phyloP scores from a whole-genome alignment of 352 stramenopile genomes.

The Pythium phragmitis region DNA sequence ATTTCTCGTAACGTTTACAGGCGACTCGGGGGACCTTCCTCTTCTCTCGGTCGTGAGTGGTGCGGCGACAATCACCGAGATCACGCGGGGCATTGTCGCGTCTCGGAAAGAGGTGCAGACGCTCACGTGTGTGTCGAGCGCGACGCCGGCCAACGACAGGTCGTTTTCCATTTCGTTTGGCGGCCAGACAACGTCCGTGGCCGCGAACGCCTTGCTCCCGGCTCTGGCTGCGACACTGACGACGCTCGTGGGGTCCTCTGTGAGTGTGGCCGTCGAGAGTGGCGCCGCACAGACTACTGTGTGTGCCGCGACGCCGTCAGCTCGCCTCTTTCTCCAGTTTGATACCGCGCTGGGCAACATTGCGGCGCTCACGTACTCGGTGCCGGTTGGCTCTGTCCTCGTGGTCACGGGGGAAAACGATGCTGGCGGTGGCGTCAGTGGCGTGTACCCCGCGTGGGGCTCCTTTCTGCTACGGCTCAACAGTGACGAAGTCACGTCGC shows the following conservation, averaged over 20 bases:
- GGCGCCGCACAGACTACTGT: slow-evolving; percentile 39
- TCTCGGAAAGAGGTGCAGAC: slow-evolving; percentile 77
- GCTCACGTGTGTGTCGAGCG: slow-evolving; percentile 55
- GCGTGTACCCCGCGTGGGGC: slow-evolving; percentile 87
- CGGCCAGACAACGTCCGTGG: slow-evolving; percentile 35
- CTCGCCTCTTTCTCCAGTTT: slow-evolving; percentile 82
- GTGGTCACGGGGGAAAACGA: slow-evolving; percentile 44
- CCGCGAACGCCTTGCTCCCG: slow-evolving; percentile 46
- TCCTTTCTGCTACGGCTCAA: slow-evolving; percentile 69
- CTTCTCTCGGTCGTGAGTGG: slow-evolving; percentile 25
- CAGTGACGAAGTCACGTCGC: slow-evolving; percentile 40
- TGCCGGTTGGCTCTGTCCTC: slow-evolving; percentile 32
- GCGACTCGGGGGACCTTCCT: slow-evolving; percentile 49
- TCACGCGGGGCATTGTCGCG: slow-evolving; percentile 41
- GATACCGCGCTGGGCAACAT: slow-evolving; percentile 56
- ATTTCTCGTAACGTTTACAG: slow-evolving; percentile 76
- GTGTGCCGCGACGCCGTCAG: slow-evolving; percentile 40
- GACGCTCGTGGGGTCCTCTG: slow-evolving; percentile 33
- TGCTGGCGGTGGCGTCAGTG: slow-evolving; percentile 54
- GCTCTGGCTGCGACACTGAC: slow-evolving; percentile 34
- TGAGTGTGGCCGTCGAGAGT: slow-evolving; percentile 43
- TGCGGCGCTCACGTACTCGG: slow-evolving; percentile 40
- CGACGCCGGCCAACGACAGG: slow-evolving; percentile 33
- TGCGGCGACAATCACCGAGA: slow-evolving; percentile 35
- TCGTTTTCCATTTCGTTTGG: slow-evolving; percentile 62